A percentile compares a stretch with the other conserved stretches of the same genome.
These are phyloP conservation scores for Platanthera zijinensis DNA, from an alignment of 106 monocot species.

Conservation along the genomic window DNA sequence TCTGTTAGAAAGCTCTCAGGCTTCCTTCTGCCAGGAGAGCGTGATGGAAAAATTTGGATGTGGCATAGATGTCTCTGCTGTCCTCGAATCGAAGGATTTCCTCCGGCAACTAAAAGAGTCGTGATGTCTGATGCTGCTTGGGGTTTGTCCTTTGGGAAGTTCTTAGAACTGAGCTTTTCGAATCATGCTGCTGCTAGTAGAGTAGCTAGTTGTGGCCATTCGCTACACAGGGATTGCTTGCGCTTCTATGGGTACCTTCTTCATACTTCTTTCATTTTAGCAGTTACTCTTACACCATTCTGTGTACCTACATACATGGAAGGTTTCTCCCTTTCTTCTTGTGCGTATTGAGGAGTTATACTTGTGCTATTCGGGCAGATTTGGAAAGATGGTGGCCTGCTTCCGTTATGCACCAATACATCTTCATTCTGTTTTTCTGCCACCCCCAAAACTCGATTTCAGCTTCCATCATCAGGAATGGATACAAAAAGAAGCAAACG, in stretches of 20 bases:
- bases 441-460: slow-evolving; percentile 78
- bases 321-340: neutral
- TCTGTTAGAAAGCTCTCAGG: slow-evolving; percentile 67
- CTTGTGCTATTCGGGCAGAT: slow-evolving; percentile 31
- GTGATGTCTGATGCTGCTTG: slow-evolving; percentile 97
- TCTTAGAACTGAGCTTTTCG: slow-evolving; percentile 92
- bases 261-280: neutral
- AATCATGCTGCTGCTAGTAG: slow-evolving; percentile 92
- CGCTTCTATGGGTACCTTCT: slow-evolving; percentile 80
- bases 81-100: slow-evolving; percentile 50
- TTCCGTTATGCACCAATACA: slow-evolving; percentile 79
- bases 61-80: slow-evolving; percentile 85
- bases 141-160: slow-evolving; percentile 94
- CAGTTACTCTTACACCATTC: neutral
- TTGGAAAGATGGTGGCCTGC: slow-evolving; percentile 87
- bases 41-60: slow-evolving; percentile 95
- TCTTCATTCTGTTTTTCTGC: slow-evolving; percentile 75
- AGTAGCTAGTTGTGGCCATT: slow-evolving; percentile 96
- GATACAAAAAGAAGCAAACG: slow-evolving; percentile 66
- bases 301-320: neutral
- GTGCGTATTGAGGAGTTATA: neutral
- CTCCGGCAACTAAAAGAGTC: slow-evolving; percentile 68
- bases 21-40: slow-evolving; percentile 43
- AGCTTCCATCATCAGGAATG: slow-evolving; percentile 58
- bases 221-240: slow-evolving; percentile 89